Percentiles rank a stretch among this genome's conserved stretches.
These are phyloP conservation scores for Trebouxia gelatinosa DNA, from an alignment of 163 green algal genomes.

Conservation along the genomic window DNA sequence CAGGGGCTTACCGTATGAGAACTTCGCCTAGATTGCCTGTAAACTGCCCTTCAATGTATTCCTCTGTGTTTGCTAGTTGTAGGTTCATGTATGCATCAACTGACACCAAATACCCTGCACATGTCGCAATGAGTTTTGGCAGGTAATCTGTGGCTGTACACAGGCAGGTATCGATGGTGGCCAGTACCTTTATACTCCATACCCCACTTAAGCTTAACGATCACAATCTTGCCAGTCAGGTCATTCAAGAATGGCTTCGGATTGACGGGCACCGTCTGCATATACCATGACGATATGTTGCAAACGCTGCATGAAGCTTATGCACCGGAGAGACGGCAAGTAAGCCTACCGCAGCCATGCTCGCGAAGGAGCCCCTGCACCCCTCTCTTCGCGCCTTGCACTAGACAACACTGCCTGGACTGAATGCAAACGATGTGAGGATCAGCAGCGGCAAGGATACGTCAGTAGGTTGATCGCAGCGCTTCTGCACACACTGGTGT, in stretches of 20 bases:
- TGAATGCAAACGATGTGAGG: no score
- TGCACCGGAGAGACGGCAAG: no score
- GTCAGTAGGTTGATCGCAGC: no score
- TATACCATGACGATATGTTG: no score
- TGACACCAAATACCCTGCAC: conserved; percentile 89
- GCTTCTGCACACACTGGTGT: no score
- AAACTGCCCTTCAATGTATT: conserved; percentile 94
- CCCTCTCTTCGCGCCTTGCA: no score
- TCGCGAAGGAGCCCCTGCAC: no score
- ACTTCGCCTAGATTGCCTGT: conserved; percentile 94
- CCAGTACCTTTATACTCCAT: conserved; percentile 97
- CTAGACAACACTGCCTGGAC: no score
- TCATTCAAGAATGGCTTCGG: conserved; percentile 98
- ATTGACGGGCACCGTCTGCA: conserved; percentile 85
- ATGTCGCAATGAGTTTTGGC: not conserved
- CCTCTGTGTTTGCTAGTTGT: conserved; percentile 94
- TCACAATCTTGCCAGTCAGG: conserved; percentile 94
- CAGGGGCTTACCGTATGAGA: conserved; percentile 84
- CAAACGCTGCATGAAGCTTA: no score
- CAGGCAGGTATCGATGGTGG: not conserved
- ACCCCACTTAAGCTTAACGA: conserved; percentile 99
- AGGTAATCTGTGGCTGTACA: not conserved
- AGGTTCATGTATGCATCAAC: conserved; percentile 98
- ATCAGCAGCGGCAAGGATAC: no score
- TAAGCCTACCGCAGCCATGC: no score